These are phyloP conservation scores for Symbiodinium pilosum DNA, from an alignment of 73 alveolate genomes.

Conservation along the genomic window DNA sequence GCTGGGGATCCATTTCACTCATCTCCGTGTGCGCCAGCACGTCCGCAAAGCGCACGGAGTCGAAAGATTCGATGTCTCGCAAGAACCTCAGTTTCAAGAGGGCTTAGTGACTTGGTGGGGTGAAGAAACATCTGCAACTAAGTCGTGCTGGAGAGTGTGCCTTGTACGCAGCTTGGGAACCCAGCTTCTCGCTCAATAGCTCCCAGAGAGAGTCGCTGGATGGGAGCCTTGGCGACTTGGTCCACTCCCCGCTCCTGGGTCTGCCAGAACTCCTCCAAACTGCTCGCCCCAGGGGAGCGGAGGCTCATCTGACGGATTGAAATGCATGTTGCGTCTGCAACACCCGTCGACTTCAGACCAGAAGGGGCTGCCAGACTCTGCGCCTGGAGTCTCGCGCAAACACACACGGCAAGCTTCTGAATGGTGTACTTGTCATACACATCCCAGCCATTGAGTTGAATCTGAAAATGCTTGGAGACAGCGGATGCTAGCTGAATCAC, in stretches of 20 bases:
- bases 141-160: no score
- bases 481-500: not conserved
- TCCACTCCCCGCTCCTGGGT: not conserved
- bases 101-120: no score
- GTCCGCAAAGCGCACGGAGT: not conserved
- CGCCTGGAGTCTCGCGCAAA: not conserved
- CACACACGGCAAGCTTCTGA: not conserved
- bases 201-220: not conserved
- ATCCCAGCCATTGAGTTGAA: not conserved
- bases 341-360: not conserved
- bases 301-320: not conserved
- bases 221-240: not conserved
- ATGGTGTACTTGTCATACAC: not conserved
- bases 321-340: not conserved
- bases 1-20: conserved; percentile 36
- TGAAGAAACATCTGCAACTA: no score
- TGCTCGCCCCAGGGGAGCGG: no score
- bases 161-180: no score
- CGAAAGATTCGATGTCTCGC: conserved; percentile 9
- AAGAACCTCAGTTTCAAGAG: no score
- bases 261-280: no score
- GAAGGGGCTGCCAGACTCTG: not conserved
- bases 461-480: not conserved
- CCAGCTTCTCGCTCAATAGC: not conserved
- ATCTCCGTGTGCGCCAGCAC: not conserved